These are phyloP conservation scores for Styphnolobium japonicum DNA, from an alignment of 306 rosid genomes.

Conservation along the genomic window DNA sequence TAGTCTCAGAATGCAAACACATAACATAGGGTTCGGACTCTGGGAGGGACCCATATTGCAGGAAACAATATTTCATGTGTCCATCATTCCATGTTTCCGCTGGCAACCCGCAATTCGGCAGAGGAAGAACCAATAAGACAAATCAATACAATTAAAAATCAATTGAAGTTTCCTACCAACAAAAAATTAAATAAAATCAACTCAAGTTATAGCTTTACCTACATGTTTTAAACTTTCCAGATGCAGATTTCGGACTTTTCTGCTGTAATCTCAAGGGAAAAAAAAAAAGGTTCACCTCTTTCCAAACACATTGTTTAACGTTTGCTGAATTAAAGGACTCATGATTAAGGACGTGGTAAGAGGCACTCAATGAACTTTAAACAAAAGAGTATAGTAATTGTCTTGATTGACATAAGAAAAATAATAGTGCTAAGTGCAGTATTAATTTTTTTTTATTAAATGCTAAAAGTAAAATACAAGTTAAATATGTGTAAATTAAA, in stretches of 20 bases:
- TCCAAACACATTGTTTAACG: not conserved
- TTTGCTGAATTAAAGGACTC: not conserved
- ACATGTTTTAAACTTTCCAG: not conserved
- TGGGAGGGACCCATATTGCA: not conserved
- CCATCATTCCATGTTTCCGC: slow-evolving; percentile 12
- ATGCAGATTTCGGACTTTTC: not conserved
- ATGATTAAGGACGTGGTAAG: not conserved
- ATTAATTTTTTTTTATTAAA: not conserved
- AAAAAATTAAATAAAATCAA: not conserved
- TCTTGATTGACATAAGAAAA: not conserved
- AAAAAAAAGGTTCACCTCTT: not conserved
- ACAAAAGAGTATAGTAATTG: not conserved
- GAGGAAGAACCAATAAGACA: not conserved
- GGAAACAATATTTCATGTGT: not conserved
- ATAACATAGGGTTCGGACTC: not conserved
- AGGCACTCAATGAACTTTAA: not conserved
- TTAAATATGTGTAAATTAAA: not conserved
- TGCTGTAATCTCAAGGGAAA: not conserved
- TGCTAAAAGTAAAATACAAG: not conserved
- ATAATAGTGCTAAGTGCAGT: not conserved
- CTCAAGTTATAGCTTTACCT: not conserved
- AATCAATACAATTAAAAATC: not conserved
- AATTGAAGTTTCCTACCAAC: slow-evolving; percentile 3
- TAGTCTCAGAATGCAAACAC: not conserved
- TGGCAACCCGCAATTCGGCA: not conserved